These are phyloP conservation scores for Infundibulicybe gibba DNA, from an alignment of 768 basidiomycete genomes.

Conservation along the genomic window DNA sequence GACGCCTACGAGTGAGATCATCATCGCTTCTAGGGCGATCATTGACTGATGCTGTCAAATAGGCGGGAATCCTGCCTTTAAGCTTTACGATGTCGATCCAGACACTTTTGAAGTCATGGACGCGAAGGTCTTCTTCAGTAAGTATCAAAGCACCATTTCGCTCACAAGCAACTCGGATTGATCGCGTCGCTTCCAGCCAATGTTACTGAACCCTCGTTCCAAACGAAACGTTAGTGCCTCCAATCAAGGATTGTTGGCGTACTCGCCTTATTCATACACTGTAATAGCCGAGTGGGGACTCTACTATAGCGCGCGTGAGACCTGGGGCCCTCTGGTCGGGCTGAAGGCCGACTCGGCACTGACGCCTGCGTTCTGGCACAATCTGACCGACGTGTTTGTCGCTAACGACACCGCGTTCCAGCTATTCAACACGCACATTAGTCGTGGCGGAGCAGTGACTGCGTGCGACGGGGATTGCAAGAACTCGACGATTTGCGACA, in stretches of 20 bases:
- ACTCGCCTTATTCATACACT: conserved; percentile 4
- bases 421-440: conserved; percentile 41
- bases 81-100: conserved; percentile 61
- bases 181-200: background rate
- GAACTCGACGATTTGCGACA: conserved; percentile 36
- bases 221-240: conserved; percentile 35
- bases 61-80: conserved; percentile 57
- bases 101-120: conserved; percentile 68
- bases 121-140: conserved; percentile 44
- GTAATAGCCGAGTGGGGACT: conserved; percentile 44
- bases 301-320: conserved; percentile 53
- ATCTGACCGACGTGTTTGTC: conserved; percentile 50
- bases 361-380: conserved; percentile 57
- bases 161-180: background rate
- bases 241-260: background rate
- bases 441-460: conserved; percentile 30
- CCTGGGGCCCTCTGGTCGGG: conserved; percentile 44
- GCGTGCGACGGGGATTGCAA: conserved; percentile 35
- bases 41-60: background rate
- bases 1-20: conserved; percentile 48
- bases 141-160: conserved; percentile 10
- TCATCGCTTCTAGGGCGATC: background rate
- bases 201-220: conserved; percentile 38
- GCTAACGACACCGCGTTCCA: conserved; percentile 41
- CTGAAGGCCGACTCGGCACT: conserved; percentile 35